Evolutionary conservation across 2,329 filamentous ascomycete genomes (phyloP), one percentile per base, ranked within the genome.

Genomic region (Aspergillus melleus): DNA sequence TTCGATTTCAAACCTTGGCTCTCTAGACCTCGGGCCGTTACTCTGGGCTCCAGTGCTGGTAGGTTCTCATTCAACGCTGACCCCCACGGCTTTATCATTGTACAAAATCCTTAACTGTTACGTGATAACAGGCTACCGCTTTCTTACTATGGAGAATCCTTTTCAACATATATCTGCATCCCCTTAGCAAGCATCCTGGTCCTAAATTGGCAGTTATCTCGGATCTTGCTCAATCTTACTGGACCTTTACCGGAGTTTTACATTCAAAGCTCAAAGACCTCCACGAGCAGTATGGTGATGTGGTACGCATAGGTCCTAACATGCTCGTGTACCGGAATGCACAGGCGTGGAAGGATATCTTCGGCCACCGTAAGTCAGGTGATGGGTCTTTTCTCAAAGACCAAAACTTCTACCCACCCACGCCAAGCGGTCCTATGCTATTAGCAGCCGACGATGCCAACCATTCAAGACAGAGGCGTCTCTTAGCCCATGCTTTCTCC

Each of bases 161-260:
- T 11, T 62, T 73, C 71, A 59, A 64, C 55, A 14, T 66, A 10
- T 68, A 54, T 52, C 63, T 71, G 24, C 68, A 70, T 39, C 68
- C 69, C 6, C 59, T 71, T 1, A 58, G 59, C 20, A 62, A 58
- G 14, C 68, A 66, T 51, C 67, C 68, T 3, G 69, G 69, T 10
- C 65, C 69, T 1, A 55, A 60, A 10, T 61, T 55, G 4, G 49
- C 42, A 3, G 54, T 53, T 6, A 39, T 32, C 19, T 53, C 29
- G 0, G 6, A 47, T 81, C 88, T 49, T 83, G 90, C 53, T 83
- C 84, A 54, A 91, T 90, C 63, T 80, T 91, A 0, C 88, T 90
- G 68, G 86, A 84, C 20, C 90, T 90, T 44, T 49, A 52, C n/a
- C 53, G 50, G 1, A 68, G 67, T 8, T 65, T 62, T 3, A 62